phyloP scores from a whole-genome alignment of 371 early-diverging fungal genomes.

The Zychaea mexicana region DNA sequence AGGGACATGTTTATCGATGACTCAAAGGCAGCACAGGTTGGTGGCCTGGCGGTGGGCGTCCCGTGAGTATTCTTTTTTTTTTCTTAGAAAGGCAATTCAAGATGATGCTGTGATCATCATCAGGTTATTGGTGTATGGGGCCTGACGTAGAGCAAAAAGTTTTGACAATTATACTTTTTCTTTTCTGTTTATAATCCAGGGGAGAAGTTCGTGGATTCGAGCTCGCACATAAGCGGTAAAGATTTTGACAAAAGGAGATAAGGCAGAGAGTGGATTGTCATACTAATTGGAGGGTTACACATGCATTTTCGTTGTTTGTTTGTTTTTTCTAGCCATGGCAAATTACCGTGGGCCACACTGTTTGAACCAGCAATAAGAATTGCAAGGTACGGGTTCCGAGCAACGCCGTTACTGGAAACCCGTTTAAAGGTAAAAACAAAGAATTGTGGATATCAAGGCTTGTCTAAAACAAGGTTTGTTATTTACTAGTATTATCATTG shows the following conservation, averaged over 20 bases:
- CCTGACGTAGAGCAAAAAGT: neutral
- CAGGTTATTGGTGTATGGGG: neutral
- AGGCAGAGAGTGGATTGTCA: no score
- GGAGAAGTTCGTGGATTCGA: slow-evolving; percentile 92
- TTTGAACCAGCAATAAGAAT: slow-evolving; percentile 84
- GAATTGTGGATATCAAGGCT: neutral
- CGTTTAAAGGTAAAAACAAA: slow-evolving; percentile 43
- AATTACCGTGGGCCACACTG: slow-evolving; percentile 84
- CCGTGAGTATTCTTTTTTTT: slow-evolving; percentile 70
- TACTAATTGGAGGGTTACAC: no score
- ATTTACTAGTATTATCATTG: neutral
- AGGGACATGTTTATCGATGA: slow-evolving; percentile 72
- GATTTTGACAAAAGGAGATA: no score
- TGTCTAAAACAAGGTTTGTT: no score
- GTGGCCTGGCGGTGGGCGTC: slow-evolving; percentile 87
- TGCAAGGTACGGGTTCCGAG: slow-evolving; percentile 80
- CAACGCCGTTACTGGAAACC: slow-evolving; percentile 58
- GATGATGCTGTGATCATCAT: neutral
- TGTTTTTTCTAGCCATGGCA: slow-evolving; percentile 60
- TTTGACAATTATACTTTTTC: neutral
- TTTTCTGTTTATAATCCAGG: slow-evolving; percentile 24
- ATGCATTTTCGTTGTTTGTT: no score
- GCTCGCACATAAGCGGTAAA: slow-evolving; percentile 70
- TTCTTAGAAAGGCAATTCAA: no score
- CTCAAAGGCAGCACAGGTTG: slow-evolving; percentile 67